Conservation (phyloP, 1,284 basidiomycete species). For the Trichosporon asahii region DNA sequence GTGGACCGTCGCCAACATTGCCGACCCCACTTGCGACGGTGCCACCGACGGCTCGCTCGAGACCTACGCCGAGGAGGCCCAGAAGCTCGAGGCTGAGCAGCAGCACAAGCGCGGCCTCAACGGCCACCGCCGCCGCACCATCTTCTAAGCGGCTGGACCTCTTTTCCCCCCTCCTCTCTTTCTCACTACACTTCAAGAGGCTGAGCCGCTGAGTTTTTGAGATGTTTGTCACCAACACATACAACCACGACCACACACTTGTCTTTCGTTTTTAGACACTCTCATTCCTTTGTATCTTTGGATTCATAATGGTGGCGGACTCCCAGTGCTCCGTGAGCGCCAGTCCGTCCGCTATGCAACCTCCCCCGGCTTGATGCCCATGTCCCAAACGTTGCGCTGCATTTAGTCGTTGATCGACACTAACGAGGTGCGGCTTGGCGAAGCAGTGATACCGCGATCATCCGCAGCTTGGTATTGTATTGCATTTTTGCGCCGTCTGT, state of each 20-base stretch:
- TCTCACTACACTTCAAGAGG: background rate
- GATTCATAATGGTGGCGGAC: constrained; percentile 3
- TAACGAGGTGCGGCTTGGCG: background rate
- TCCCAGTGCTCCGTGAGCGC: background rate
- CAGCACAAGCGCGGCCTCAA: background rate
- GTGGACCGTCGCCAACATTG: constrained; percentile 37
- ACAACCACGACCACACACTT: background rate
- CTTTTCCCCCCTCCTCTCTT: background rate
- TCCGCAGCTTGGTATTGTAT: no score
- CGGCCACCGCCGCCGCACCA: constrained; percentile 8
- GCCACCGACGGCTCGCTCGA: background rate
- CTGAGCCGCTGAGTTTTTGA: constrained; percentile 5
- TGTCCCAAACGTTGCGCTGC: background rate
- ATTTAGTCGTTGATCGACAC: background rate
- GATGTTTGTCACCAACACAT: constrained; percentile 1
- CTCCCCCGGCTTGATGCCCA: constrained; percentile 3
- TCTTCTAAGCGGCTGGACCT: background rate
- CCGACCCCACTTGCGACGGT: constrained; percentile 3
- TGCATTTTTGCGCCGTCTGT: background rate
- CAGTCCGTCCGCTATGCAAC: background rate
- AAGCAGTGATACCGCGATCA: background rate
- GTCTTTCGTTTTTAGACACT: constrained; percentile 10
- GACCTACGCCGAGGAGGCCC: background rate
- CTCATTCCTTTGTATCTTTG: constrained; percentile 10
- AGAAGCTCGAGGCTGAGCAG: constrained; percentile 1